Evolutionary conservation across 352 stramenopile species (phyloP).

Genomic region (Phytophthora aleatoria): DNA sequence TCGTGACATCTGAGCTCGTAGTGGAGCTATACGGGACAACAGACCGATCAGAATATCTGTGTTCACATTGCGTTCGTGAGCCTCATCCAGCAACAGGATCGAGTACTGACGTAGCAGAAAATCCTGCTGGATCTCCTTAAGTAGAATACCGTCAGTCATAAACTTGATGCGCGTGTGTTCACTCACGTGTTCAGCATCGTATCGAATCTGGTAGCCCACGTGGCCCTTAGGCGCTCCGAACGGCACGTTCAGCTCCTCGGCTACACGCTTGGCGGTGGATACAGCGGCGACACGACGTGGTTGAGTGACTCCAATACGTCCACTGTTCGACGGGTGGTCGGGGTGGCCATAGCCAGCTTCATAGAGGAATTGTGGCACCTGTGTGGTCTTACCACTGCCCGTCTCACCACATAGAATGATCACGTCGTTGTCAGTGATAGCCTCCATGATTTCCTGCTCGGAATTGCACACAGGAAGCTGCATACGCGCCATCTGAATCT

Average conservation of each 20-base stretch:
- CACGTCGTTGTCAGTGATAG: conserved; percentile 95
- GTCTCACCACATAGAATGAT: conserved; percentile 98
- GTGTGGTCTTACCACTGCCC: conserved; percentile 97
- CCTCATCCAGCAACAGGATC: conserved; percentile 93
- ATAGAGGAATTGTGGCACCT: conserved; percentile 99
- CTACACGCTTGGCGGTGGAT: conserved; percentile 97
- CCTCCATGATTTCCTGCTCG: conserved; percentile 99
- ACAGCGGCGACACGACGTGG: conserved; percentile 98
- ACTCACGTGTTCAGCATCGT: conserved; percentile 94
- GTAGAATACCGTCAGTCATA: conserved; percentile 99
- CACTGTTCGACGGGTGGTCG: conserved; percentile 51
- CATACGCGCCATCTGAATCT: conserved; percentile 92
- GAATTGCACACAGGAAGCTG: conserved; percentile 97
- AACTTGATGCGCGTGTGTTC: conserved; percentile 96
- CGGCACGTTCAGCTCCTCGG: conserved; percentile 94
- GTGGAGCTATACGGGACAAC: conserved; percentile 92
- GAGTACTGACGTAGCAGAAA: conserved; percentile 82
- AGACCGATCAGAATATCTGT: conserved; percentile 97
- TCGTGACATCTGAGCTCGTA: conserved; percentile 89
- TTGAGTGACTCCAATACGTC: conserved; percentile 96
- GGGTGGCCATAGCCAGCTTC: conserved; percentile 91
- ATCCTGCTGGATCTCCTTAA: conserved; percentile 96
- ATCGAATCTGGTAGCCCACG: conserved; percentile 98
- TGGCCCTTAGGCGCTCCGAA: conserved; percentile 66
- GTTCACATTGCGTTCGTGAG: conserved; percentile 97